Evolutionary conservation across 768 basidiomycete genomes (phyloP).

Genomic region (Crassisporium funariophilum): DNA sequence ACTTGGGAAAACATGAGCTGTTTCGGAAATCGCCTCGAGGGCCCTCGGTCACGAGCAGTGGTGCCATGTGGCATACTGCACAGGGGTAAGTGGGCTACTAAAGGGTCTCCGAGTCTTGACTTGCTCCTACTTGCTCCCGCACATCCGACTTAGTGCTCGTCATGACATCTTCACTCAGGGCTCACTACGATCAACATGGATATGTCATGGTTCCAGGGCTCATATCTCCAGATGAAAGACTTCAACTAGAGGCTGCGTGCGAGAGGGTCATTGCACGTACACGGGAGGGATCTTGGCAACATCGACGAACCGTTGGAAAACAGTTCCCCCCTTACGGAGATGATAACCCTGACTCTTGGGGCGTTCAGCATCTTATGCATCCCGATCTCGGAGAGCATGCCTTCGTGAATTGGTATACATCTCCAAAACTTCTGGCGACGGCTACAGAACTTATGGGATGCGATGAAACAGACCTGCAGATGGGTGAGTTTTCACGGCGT

Average conservation of each 20-base stretch:
- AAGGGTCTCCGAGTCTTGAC: no score
- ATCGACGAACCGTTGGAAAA: constrained; percentile 72
- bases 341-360: constrained; percentile 71
- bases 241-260: constrained; percentile 50
- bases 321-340: constrained; percentile 76
- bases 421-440: constrained; percentile 44
- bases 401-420: constrained; percentile 73
- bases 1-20: not conserved
- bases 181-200: constrained; percentile 60
- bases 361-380: constrained; percentile 83
- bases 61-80: no score
- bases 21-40: no score
- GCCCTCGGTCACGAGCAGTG: no score
- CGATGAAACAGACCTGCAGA: constrained; percentile 60
- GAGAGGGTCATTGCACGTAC: constrained; percentile 53
- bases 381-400: constrained; percentile 61
- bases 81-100: no score
- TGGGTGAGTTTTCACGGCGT: no score
- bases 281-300: constrained; percentile 61
- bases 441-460: constrained; percentile 57
- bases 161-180: constrained; percentile 38
- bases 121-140: not conserved
- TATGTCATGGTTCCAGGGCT: constrained; percentile 66
- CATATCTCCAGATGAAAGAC: constrained; percentile 40
- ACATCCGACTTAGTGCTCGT: not conserved